These are phyloP conservation scores for Xylaria bambusicola DNA, from an alignment of 495 filamentous ascomycete species.

Conservation along the genomic window DNA sequence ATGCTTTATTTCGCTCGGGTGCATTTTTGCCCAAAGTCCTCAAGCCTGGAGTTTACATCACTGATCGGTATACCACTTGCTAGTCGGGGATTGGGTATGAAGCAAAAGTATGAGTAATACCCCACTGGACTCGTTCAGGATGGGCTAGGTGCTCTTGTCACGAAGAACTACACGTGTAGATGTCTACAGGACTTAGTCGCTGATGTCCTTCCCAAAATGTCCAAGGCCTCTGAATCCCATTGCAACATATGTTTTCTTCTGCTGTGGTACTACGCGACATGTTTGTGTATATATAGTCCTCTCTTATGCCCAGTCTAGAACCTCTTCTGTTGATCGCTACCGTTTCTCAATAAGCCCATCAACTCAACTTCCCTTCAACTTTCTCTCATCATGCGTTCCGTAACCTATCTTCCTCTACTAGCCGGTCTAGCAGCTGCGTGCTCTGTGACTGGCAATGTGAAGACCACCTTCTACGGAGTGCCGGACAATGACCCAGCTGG, in stretches of 20 bases:
- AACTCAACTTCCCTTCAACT: neutral
- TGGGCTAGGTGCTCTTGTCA: no score
- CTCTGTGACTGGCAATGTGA: constrained; percentile 29
- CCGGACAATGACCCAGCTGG: constrained; percentile 50
- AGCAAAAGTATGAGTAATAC: neutral
- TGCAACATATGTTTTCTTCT: constrained; percentile 7
- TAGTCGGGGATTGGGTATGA: constrained; percentile 1
- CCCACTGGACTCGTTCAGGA: neutral
- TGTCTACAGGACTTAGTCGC: neutral
- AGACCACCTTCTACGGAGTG: constrained; percentile 39
- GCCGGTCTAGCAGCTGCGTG: constrained; percentile 24
- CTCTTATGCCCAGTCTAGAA: neutral
- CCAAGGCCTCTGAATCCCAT: constrained; percentile 2
- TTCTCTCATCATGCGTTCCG: constrained; percentile 1
- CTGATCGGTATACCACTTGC: no score
- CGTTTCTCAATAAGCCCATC: neutral
- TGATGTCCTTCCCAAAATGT: constrained; percentile 10
- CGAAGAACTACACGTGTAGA: no score
- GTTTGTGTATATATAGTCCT: neutral
- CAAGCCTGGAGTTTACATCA: no score
- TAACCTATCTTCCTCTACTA: constrained; percentile 12
- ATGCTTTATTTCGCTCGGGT: no score
- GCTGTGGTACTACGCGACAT: neutral
- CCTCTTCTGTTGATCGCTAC: neutral
- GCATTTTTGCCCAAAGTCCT: neutral